A percentile compares a stretch with the other conserved stretches of the same genome.
phyloP scores from a whole-genome alignment of 2,329 filamentous ascomycete species.

The Verticillium alfalfae region DNA sequence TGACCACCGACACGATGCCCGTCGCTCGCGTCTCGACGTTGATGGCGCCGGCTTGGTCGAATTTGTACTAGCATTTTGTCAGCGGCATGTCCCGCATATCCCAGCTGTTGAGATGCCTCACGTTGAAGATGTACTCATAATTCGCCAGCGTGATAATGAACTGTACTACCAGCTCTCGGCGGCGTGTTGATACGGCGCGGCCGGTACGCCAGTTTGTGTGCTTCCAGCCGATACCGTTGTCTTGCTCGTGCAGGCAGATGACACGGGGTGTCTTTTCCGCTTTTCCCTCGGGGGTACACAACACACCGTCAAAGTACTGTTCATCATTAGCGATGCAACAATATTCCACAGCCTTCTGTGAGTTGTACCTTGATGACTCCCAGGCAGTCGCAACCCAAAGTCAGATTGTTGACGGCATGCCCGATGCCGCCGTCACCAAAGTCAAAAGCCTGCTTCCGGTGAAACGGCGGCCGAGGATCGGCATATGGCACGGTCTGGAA shows the following conservation, averaged over 20 bases:
- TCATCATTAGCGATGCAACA: neutral
- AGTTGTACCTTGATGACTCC: conserved; percentile 42
- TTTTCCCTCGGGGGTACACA: conserved; percentile 47
- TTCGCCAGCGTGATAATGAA: conserved; percentile 44
- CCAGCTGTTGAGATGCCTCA: neutral
- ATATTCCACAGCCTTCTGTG: rapidly evolving
- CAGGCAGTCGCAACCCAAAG: conserved; percentile 63
- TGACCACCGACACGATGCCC: conserved; percentile 48
- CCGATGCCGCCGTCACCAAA: conserved; percentile 63
- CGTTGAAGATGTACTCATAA: conserved; percentile 65
- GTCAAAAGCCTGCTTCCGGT: conserved; percentile 64
- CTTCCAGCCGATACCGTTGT: conserved; percentile 65
- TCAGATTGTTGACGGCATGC: conserved; percentile 59
- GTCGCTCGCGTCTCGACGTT: conserved; percentile 59
- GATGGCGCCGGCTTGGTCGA: conserved; percentile 58
- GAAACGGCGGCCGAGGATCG: conserved; percentile 56
- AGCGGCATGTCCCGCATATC: neutral
- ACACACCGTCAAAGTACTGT: conserved; percentile 44
- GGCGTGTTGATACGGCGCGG: conserved; percentile 50
- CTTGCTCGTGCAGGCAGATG: conserved; percentile 64
- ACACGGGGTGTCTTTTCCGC: conserved; percentile 50
- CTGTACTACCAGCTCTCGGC: conserved; percentile 2
- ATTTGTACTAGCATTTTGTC: conserved; percentile 37
- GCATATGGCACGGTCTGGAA: conserved; percentile 47
- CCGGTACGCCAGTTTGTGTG: conserved; percentile 64